Conservation (phyloP, 2,329 filamentous ascomycete species). For the Exophiala viscosa region DNA sequence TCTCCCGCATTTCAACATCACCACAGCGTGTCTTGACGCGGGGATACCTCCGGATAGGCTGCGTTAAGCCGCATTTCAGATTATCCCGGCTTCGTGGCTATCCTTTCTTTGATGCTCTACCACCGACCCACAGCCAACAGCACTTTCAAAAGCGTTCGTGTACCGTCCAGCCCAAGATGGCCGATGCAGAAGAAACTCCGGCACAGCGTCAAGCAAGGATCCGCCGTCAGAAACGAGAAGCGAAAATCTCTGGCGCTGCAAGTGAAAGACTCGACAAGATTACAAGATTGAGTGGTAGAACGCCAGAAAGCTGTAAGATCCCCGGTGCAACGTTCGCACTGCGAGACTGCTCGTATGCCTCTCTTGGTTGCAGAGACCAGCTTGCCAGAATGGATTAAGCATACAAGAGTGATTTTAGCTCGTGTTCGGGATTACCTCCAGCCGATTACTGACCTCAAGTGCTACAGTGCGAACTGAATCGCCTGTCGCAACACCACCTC, state of each 20-base stretch:
- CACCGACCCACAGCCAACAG: not conserved
- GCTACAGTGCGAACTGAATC: conserved; percentile 29
- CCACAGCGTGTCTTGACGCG: too few species aligned
- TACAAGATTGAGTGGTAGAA: conserved; percentile 55
- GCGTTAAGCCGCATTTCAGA: too few species aligned
- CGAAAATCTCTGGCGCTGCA: conserved; percentile 58
- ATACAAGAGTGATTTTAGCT: too few species aligned
- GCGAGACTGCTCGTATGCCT: too few species aligned
- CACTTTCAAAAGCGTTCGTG: not conserved
- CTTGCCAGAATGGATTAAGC: too few species aligned
- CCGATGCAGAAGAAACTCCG: conserved; percentile 40
- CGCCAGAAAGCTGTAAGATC: conserved; percentile 38
- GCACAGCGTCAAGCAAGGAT: conserved; percentile 54
- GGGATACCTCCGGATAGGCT: too few species aligned
- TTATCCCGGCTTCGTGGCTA: too few species aligned
- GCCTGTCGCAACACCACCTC: conserved; percentile 31
- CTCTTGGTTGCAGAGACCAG: too few species aligned
- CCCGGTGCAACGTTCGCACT: not conserved
- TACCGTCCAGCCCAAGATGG: conserved; percentile 1
- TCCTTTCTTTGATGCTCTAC: too few species aligned
- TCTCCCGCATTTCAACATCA: too few species aligned
- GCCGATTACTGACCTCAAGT: conserved; percentile 6
- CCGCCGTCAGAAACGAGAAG: conserved; percentile 60
- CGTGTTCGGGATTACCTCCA: not conserved
- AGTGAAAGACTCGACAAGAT: conserved; percentile 60